A percentile compares a stretch with the other conserved stretches of the same genome.
Evolutionary conservation across 1,284 basidiomycete genomes (phyloP).

Genomic region (Naganishia sp.): DNA sequence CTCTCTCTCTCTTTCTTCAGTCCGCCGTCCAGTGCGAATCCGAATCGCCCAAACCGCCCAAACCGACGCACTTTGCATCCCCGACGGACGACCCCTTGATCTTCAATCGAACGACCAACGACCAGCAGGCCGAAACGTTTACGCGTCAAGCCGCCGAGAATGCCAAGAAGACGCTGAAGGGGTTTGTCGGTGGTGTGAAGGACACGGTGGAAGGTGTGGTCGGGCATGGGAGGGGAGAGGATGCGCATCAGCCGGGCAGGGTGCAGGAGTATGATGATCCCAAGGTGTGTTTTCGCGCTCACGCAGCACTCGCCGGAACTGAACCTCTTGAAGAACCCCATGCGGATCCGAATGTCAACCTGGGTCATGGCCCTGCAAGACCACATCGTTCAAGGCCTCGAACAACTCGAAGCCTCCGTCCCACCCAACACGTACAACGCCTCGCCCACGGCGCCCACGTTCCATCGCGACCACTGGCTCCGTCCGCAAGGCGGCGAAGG

Average conservation of each 20-base stretch:
- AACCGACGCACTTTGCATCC: slow-evolving; percentile 3
- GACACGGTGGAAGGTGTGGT: slow-evolving; percentile 10
- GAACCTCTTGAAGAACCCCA: slow-evolving; percentile 54
- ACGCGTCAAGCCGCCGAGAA: slow-evolving; percentile 14
- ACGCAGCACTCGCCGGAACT: not conserved
- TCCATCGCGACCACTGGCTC: slow-evolving; percentile 85
- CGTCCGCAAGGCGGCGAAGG: slow-evolving; percentile 76
- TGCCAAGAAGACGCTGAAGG: slow-evolving; percentile 9
- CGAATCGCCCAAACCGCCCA: not conserved
- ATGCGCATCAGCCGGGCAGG: slow-evolving; percentile 38
- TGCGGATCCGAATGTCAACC: slow-evolving; percentile 77
- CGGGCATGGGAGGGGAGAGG: not conserved
- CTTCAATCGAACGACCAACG: slow-evolving; percentile 22
- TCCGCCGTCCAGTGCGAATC: slow-evolving; percentile 13
- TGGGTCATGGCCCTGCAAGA: slow-evolving; percentile 81
- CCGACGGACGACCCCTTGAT: slow-evolving; percentile 26
- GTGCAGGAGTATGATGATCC: slow-evolving; percentile 51
- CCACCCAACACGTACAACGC: slow-evolving; percentile 49
- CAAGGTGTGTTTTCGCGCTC: slow-evolving; percentile 41
- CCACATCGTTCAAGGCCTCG: slow-evolving; percentile 76
- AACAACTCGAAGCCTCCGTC: slow-evolving; percentile 72
- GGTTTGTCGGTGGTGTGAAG: slow-evolving; percentile 25
- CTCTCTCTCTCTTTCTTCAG: not conserved
- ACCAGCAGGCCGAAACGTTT: slow-evolving; percentile 28
- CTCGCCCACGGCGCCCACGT: slow-evolving; percentile 54